phyloP scores from a whole-genome alignment of 2,329 filamentous ascomycete species.

The Aotearoamyces nothofagi region DNA sequence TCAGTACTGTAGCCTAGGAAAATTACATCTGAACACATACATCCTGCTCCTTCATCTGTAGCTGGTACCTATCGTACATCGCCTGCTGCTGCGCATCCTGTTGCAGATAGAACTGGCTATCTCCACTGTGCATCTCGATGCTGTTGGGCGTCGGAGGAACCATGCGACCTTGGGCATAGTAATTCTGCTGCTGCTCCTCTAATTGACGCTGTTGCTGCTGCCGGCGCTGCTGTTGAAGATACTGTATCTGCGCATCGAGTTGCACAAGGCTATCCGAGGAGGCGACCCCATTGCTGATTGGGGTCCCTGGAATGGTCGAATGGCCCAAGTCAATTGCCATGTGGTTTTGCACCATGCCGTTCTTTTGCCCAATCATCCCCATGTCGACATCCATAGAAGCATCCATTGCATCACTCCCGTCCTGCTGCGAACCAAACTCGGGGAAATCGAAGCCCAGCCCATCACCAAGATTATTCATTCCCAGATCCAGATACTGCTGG shows the following conservation, averaged over 20 bases:
- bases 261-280: slow-evolving; percentile 37
- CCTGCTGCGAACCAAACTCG: slow-evolving; percentile 28
- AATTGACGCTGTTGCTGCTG: slow-evolving; percentile 32
- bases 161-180: slow-evolving; percentile 40
- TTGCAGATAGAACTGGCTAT: slow-evolving; percentile 40
- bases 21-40: slow-evolving; percentile 25
- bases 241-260: slow-evolving; percentile 51
- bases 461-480: slow-evolving; percentile 35
- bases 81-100: slow-evolving; percentile 37
- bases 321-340: slow-evolving; percentile 30
- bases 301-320: slow-evolving; percentile 24
- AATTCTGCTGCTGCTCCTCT: slow-evolving; percentile 34
- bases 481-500: slow-evolving; percentile 48
- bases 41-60: slow-evolving; percentile 53
- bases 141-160: slow-evolving; percentile 72
- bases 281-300: slow-evolving; percentile 27
- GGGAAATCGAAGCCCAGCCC: slow-evolving; percentile 44
- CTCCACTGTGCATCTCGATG: slow-evolving; percentile 51
- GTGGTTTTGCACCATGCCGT: slow-evolving; percentile 26
- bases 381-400: slow-evolving; percentile 25
- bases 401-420: slow-evolving; percentile 26
- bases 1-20: slow-evolving; percentile 4
- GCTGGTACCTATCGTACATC: slow-evolving; percentile 44
- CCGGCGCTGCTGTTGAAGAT: slow-evolving; percentile 46
- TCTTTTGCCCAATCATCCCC: slow-evolving; percentile 10